Evolutionary conservation across 2,329 filamentous ascomycete species (phyloP), one percentile per base, ranked within the genome.

Genomic region (Camillea tinctor): DNA sequence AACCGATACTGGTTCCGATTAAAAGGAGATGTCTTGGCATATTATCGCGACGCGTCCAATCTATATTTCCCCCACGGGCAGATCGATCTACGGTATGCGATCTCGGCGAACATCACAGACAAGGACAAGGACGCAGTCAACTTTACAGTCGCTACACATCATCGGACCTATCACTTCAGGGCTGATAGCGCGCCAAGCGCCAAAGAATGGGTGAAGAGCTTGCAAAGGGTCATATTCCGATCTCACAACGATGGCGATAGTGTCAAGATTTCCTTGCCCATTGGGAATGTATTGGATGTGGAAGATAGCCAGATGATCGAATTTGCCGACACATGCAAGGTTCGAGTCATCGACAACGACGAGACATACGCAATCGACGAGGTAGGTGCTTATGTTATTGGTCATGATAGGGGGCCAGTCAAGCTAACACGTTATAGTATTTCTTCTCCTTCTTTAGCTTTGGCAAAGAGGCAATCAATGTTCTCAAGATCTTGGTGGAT

Each of bases 221-320:
- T 99, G 23, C 94, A 97, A 72, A 91, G 95, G 61, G 93, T 97
- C 67, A 97, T 98, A 59, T 98, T 98, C 72, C 85, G 93, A 55
- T 94, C 93, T 11, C 93, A 96, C 76, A 98, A 98, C 71, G 94
- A 97, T 64, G 94, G 95, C 9, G 93, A 97, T 72, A 97, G 93
- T 71, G 92, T 99, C 74, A 98, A 98, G 79, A 96, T 98, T 58
- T 95, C 91, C 1, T 78, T 98, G 24, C 94, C 93, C 0, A 90
- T 97, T 55, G 84, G 88, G 60, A 97, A 96, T 66, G 84, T 98
- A 20, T 88, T 98, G 60, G 94, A 98, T 68, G 88, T 98, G 52
- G 95, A 98, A 73, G 91, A 97, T 65, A 95, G 89, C 53, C 89
- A 92, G 59, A 92, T 97, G 77, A 84, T 96, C 58, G 92, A 96